Percentiles rank a stretch among this genome's conserved stretches.
These are phyloP conservation scores for Trichomonascaceae sp. DNA, from an alignment of 1,139 yeast genomes.

Conservation along the genomic window DNA sequence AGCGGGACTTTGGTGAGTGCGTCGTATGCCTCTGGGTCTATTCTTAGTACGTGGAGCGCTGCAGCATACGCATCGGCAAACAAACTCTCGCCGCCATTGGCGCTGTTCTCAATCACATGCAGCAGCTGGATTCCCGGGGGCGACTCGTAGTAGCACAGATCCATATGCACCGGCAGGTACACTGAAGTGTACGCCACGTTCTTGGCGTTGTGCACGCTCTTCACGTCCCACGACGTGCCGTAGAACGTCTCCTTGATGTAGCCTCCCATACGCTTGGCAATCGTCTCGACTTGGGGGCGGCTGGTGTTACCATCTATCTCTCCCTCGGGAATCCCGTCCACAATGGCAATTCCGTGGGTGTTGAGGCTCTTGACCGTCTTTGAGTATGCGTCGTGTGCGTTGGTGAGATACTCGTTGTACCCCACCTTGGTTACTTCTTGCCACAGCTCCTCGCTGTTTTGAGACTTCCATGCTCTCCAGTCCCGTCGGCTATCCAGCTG, in stretches of 20 bases:
- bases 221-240: slow-evolving; percentile 63
- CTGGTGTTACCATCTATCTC: slow-evolving; percentile 17
- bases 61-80: slow-evolving; percentile 71
- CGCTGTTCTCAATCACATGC: slow-evolving; percentile 51
- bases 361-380: slow-evolving; percentile 37
- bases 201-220: slow-evolving; percentile 45
- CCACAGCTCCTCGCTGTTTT: slow-evolving; percentile 10
- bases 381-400: slow-evolving; percentile 20
- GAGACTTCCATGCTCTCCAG: slow-evolving; percentile 24
- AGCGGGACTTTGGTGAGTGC: slow-evolving; percentile 55
- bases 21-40: slow-evolving; percentile 49
- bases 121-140: slow-evolving; percentile 74
- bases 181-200: slow-evolving; percentile 63
- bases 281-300: slow-evolving; percentile 25
- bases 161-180: slow-evolving; percentile 70
- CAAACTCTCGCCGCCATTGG: slow-evolving; percentile 57
- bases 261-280: slow-evolving; percentile 56
- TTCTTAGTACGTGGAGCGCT: slow-evolving; percentile 38
- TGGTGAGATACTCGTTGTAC: slow-evolving; percentile 33
- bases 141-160: slow-evolving; percentile 63
- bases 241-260: slow-evolving; percentile 63
- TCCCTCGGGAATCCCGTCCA: slow-evolving; percentile 37
- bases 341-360: slow-evolving; percentile 44
- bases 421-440: slow-evolving; percentile 22
- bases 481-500: slow-evolving; percentile 15